Percentiles rank a stretch among this genome's conserved stretches.
These are phyloP conservation scores for Climacium dendroides DNA, from an alignment of 225 moss, liverwort and hornwort genomes.

Conservation along the genomic window DNA sequence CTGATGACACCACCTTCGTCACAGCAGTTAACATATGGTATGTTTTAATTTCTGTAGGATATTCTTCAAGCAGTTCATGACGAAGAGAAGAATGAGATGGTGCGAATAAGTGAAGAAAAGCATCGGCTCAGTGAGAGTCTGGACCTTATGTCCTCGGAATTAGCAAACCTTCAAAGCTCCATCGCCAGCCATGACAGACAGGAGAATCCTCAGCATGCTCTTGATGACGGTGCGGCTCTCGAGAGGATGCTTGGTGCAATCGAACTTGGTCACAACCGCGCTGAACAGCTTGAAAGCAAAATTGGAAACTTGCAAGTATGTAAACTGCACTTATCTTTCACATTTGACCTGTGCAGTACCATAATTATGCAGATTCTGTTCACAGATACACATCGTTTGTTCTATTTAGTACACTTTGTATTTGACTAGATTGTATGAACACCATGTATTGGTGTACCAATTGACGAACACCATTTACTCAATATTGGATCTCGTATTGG, in stretches of 20 bases:
- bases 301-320: slow-evolving; percentile 52
- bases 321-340: background rate
- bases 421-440: background rate
- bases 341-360: background rate
- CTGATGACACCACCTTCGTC: background rate
- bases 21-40: background rate
- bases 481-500: background rate
- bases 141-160: slow-evolving; percentile 63
- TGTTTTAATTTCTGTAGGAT: background rate
- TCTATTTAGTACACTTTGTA: background rate
- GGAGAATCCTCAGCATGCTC: slow-evolving; percentile 40
- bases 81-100: background rate
- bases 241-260: slow-evolving; percentile 60
- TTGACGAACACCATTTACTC: background rate
- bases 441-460: background rate
- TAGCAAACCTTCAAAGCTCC: slow-evolving; percentile 44
- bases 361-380: background rate
- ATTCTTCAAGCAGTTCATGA: background rate
- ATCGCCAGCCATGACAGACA: slow-evolving; percentile 35
- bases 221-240: slow-evolving; percentile 46
- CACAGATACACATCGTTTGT: background rate
- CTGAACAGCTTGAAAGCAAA: slow-evolving; percentile 55
- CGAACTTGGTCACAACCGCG: slow-evolving; percentile 41
- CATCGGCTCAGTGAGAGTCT: slow-evolving; percentile 62
- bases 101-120: slow-evolving; percentile 41